phyloP scores from a whole-genome alignment of 2,329 filamentous ascomycete genomes.

The Diplodia corticola region DNA sequence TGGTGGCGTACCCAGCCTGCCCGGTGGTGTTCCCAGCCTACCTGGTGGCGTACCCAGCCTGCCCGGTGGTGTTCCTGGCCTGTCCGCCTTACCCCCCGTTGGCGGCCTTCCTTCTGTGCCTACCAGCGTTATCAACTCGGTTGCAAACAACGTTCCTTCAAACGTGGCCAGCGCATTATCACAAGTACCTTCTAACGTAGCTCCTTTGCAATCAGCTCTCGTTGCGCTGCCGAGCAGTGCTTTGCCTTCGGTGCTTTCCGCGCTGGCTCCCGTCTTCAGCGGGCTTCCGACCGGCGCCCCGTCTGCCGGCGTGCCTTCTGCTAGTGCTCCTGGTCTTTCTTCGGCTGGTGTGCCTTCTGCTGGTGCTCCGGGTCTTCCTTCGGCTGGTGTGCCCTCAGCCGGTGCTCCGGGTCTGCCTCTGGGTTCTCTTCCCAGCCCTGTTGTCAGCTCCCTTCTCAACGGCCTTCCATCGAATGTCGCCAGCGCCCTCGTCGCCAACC shows the following conservation, averaged over 20 bases:
- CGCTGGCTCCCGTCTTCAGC: neutral
- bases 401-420: neutral
- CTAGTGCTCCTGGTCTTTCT: neutral
- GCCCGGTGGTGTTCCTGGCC: no score
- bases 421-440: neutral
- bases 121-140: no score
- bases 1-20: no score
- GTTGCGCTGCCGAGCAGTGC: neutral
- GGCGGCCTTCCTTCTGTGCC: no score
- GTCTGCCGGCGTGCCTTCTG: neutral
- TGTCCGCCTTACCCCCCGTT: no score
- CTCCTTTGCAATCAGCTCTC: no score
- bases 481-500: neutral
- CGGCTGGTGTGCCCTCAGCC: neutral
- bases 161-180: neutral
- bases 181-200: no score
- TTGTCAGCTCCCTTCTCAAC: neutral
- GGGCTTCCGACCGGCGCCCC: neutral
- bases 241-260: neutral
- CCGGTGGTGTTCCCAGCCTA: no score
- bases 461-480: neutral
- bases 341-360: neutral
- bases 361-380: neutral
- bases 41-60: no score
- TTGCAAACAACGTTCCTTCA: no score